A percentile compares a stretch with the other conserved stretches of the same genome.
Evolutionary conservation across 768 basidiomycete genomes (phyloP).

Genomic region (Tylopilus intermedius): DNA sequence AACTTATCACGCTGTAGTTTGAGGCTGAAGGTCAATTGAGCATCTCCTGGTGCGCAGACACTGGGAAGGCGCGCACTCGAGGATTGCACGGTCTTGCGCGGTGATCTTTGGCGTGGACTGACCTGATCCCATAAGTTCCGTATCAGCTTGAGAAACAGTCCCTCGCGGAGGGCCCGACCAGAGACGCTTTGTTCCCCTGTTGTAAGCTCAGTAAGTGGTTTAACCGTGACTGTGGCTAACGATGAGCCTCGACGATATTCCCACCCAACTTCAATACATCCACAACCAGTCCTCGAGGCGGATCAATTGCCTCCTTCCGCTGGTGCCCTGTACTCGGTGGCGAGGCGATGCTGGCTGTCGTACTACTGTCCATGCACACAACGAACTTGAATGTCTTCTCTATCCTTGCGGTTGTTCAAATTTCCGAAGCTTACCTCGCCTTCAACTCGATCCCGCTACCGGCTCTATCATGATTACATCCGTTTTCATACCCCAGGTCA

Average conservation of each 20-base stretch:
- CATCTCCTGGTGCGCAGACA: conserved; percentile 15
- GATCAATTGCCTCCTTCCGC: conserved; percentile 3
- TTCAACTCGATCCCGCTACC: conserved; percentile 17
- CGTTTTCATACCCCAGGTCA: conserved; percentile 46
- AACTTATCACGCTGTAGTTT: conserved; percentile 96
- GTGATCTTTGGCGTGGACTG: conserved; percentile 87
- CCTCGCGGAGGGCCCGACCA: not conserved
- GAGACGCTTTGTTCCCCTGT: not conserved
- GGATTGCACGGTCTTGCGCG: conserved; percentile 86
- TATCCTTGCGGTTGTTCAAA: conserved; percentile 22
- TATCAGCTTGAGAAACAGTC: conserved; percentile 1
- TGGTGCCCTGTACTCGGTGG: conserved; percentile 7
- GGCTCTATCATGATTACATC: conserved; percentile 66
- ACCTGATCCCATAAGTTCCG: conserved; percentile 53
- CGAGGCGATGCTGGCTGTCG: conserved; percentile 29
- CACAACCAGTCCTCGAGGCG: conserved; percentile 13
- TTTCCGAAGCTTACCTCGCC: conserved; percentile 7
- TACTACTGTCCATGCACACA: conserved; percentile 20
- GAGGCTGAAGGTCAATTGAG: conserved; percentile 49
- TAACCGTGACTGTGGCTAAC: not conserved
- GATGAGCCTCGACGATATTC: conserved; percentile 3
- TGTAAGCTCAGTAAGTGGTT: not conserved
- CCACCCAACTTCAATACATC: conserved; percentile 14
- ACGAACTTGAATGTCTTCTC: conserved; percentile 24
- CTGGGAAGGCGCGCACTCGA: conserved; percentile 65